Base-by-base conservation (phyloP, 164 flowering plant species). In the Kalanchoe fedtschenkoi region DNA sequence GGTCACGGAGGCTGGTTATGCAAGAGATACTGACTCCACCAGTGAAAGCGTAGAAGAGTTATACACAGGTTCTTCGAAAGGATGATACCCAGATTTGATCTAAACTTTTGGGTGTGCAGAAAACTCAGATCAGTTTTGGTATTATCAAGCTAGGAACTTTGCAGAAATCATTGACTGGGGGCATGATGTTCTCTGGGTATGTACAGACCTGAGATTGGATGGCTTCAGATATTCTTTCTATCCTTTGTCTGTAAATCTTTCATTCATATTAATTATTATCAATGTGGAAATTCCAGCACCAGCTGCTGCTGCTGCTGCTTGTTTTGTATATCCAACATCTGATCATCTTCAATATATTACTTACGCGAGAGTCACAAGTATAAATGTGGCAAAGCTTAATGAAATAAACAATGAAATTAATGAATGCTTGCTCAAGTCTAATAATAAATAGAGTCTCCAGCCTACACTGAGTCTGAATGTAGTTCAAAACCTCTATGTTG, bases 1-100 rank as follows among this genome's bases (percentile, higher is more conserved):
- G 87, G 62, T 83, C 89, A 1, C 78, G 93, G 67, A 77, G 80
- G 67, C 74, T 81, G 9, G 80, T 88, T 26, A 33, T 82, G 1
- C 53, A 77, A 34, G 81, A 80, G 67, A 73, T 81, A 33, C 28
- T 46, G 53, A 46, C 24, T 28, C 53, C 53, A 1, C 6, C 11
- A 4, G 53, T 46, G 6, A 24, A 46, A 19, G 53, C 22, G 22
- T 46, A 46, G 26, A 28, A 46, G 53, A 46, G 11, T 46, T 21
- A 6, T 21, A 46, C 53, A 46, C 6, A 46, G 19, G 21, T 46
- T 46, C 53, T 46, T 46, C n/a, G n/a, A n/a, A n/a, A 46, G 22
- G 53, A 21, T 46, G 28, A 21, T 46, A 19, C 28, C 24, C 53
- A 46, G 28, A 46, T 46, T 11, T 19, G 53, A 46, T 21, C 28